phyloP scores from a whole-genome alignment of 2,329 filamentous ascomycete genomes.

The Botrytis galanthina region DNA sequence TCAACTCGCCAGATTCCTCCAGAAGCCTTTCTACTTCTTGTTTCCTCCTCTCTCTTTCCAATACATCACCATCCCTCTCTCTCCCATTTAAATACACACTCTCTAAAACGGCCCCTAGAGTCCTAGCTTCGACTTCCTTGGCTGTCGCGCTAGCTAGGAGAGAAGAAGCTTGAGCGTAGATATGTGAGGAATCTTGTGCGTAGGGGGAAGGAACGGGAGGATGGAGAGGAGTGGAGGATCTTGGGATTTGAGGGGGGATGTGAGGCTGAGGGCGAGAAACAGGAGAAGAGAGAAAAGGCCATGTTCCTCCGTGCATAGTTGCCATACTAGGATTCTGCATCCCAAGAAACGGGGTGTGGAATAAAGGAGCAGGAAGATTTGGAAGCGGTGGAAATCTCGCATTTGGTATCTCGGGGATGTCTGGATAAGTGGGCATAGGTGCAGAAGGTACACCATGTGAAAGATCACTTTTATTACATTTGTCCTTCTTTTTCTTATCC shows the following conservation, averaged over 20 bases:
- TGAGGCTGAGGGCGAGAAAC: background rate
- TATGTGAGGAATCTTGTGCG: slow-evolving; percentile 24
- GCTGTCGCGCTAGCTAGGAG: slow-evolving; percentile 24
- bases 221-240: background rate
- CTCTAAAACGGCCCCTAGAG: slow-evolving; percentile 17
- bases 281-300: background rate
- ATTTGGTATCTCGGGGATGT: background rate
- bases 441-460: background rate
- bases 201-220: slow-evolving; percentile 12
- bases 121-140: slow-evolving; percentile 29
- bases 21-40: slow-evolving; percentile 28
- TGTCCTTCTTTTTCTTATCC: slow-evolving; percentile 34
- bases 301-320: background rate
- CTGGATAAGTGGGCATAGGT: background rate
- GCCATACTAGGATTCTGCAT: background rate
- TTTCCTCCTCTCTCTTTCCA: slow-evolving; percentile 14
- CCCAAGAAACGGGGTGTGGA: background rate
- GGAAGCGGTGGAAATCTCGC: background rate
- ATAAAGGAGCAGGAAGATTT: background rate
- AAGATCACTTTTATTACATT: background rate
- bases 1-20: slow-evolving; percentile 31
- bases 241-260: slow-evolving; percentile 1
- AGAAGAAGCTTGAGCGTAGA: slow-evolving; percentile 28
- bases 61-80: background rate
- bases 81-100: background rate